These are phyloP conservation scores for Thielaviopsis euricoi DNA, from an alignment of 2,329 filamentous ascomycete species.

Conservation along the genomic window DNA sequence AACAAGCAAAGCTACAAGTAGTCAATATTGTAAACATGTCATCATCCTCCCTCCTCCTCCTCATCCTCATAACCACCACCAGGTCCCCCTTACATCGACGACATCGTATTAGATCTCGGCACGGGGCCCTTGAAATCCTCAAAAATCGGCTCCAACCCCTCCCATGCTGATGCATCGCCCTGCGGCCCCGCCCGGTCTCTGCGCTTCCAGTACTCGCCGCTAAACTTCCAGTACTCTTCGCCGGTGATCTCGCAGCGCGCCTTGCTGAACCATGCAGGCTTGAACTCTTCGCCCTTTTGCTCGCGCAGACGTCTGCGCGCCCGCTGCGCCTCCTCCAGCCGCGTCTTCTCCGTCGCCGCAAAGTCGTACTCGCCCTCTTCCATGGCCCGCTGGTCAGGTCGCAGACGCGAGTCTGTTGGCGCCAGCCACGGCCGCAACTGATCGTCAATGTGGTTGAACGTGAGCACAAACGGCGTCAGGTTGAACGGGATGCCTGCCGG, in stretches of 20 bases:
- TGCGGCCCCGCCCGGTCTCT: constrained; percentile 46
- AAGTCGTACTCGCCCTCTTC: constrained; percentile 95
- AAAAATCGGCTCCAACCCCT: constrained; percentile 62
- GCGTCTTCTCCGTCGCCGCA: constrained; percentile 83
- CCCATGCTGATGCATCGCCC: constrained; percentile 44
- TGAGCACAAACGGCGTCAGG: constrained; percentile 86
- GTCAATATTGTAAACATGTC: background rate
- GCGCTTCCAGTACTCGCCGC: constrained; percentile 71
- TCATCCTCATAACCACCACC: background rate
- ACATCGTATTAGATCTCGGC: constrained; percentile 6
- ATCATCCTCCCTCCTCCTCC: background rate
- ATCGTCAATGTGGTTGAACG: constrained; percentile 85
- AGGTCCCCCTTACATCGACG: constrained; percentile 1
- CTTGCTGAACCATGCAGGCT: constrained; percentile 72
- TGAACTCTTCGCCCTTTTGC: constrained; percentile 62
- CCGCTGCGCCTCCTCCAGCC: constrained; percentile 83
- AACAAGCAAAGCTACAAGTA: background rate
- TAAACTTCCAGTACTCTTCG: constrained; percentile 81
- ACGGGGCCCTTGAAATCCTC: constrained; percentile 16
- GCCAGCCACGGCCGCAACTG: constrained; percentile 60
- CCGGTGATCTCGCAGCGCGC: constrained; percentile 61
- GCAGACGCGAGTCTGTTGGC: constrained; percentile 82
- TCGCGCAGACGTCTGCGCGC: constrained; percentile 59
- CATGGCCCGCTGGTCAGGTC: constrained; percentile 94
- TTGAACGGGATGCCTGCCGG: constrained; percentile 88